A percentile compares a stretch with the other conserved stretches of the same genome.
Conservation (phyloP, 345 rosid genomes). For the Lepidium africanum region DNA sequence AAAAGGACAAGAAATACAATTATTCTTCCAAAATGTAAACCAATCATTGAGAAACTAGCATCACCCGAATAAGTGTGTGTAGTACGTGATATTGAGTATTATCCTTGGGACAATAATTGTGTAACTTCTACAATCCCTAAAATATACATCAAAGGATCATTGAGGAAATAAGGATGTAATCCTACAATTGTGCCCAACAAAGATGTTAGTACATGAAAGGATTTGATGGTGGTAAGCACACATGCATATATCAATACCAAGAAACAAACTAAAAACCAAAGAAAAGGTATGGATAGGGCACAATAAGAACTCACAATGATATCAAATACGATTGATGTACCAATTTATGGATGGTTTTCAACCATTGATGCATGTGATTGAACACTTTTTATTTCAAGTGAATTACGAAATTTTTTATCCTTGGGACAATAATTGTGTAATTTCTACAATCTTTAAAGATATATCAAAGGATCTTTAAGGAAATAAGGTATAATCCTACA, state of each 20-base stretch:
- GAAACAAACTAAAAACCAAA: constrained; percentile 54
- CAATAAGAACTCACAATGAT: background rate
- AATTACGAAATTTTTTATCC: no score
- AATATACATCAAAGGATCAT: background rate
- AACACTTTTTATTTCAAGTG: no score
- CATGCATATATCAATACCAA: constrained; percentile 57
- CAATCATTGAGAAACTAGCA: constrained; percentile 80
- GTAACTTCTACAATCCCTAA: constrained; percentile 45
- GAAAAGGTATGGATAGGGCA: constrained; percentile 77
- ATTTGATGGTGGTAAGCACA: constrained; percentile 58
- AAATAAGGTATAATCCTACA: no score
- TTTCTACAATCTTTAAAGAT: no score
- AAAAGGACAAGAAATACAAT: background rate
- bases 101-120: constrained; percentile 38
- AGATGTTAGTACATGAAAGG: constrained; percentile 54
- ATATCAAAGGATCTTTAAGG: no score
- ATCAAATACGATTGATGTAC: constrained; percentile 36
- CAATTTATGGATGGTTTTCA: background rate
- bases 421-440: no score
- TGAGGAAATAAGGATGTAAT: constrained; percentile 50
- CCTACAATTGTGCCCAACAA: constrained; percentile 47
- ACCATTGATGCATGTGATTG: no score
- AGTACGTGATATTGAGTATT: constrained; percentile 60
- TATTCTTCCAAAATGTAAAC: constrained; percentile 31
- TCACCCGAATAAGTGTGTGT: constrained; percentile 44